Percentiles rank a stretch among this genome's conserved stretches.
Conservation (phyloP, 768 basidiomycete species). For the Suillus luteus region DNA sequence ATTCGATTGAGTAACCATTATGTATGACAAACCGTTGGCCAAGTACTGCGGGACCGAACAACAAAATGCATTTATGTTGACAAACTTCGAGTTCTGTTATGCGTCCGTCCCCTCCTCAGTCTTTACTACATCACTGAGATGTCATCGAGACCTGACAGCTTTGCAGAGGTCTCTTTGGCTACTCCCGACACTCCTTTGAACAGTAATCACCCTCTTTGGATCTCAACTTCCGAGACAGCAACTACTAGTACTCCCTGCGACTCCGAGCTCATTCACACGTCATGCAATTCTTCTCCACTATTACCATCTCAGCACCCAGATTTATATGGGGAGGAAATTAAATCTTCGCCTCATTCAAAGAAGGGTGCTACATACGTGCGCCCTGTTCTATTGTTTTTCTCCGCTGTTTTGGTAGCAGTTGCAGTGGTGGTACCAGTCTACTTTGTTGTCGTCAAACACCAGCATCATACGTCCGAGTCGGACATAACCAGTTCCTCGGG, state of each 20-base stretch:
- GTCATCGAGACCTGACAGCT: conserved; percentile 6
- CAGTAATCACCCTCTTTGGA: not conserved
- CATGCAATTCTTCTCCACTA: conserved; percentile 2
- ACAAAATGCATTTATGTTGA: not conserved
- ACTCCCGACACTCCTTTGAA: conserved; percentile 5
- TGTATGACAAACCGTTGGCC: not conserved
- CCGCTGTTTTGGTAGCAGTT: not conserved
- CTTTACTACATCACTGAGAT: not conserved
- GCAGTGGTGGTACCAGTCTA: conserved; percentile 2
- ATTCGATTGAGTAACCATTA: not conserved
- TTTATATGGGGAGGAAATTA: not conserved
- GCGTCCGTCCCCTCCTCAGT: not conserved
- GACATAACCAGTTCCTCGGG: not conserved
- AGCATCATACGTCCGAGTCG: not conserved
- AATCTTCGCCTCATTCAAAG: not conserved
- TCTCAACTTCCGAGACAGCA: not conserved
- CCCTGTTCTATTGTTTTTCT: conserved; percentile 1
- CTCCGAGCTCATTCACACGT: not conserved
- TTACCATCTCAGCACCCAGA: not conserved
- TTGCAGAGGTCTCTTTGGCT: not conserved
- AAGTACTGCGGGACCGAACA: not conserved
- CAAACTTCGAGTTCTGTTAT: not conserved
- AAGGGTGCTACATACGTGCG: conserved; percentile 1
- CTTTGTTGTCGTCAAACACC: conserved; percentile 3
- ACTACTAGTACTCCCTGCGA: not conserved